These are phyloP conservation scores for Epichloe sp. DNA, from an alignment of 2,329 filamentous ascomycete species.

Conservation along the genomic window DNA sequence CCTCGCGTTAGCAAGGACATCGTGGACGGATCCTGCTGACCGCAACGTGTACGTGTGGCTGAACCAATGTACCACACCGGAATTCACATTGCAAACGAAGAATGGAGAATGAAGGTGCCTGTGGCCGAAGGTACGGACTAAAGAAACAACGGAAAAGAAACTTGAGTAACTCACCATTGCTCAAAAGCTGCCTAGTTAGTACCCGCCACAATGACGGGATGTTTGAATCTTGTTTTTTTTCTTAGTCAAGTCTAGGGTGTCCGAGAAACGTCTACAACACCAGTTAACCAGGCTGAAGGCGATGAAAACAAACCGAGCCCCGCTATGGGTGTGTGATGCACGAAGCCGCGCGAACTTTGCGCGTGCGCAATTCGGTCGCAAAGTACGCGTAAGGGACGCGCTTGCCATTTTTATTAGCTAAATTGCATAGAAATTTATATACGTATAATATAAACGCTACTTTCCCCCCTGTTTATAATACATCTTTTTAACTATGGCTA, in stretches of 20 bases:
- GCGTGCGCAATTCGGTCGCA: too few species aligned
- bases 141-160: background rate
- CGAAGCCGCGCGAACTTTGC: too few species aligned
- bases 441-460: too few species aligned
- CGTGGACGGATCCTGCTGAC: slow-evolving; percentile 21
- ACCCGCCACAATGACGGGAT: background rate
- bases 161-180: background rate
- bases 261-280: background rate
- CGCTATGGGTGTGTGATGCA: background rate
- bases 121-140: background rate
- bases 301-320: background rate
- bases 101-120: background rate
- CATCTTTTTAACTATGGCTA: too few species aligned
- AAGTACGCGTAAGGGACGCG: too few species aligned
- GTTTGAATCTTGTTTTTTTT: background rate
- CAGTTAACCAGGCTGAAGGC: too few species aligned
- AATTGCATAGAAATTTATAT: too few species aligned
- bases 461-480: too few species aligned
- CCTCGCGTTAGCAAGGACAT: slow-evolving; percentile 19
- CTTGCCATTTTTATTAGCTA: too few species aligned
- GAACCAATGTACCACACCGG: too few species aligned
- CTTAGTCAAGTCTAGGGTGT: background rate
- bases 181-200: background rate
- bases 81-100: background rate
- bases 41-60: background rate